These are phyloP conservation scores for Coemansia sp. DNA, from an alignment of 192 early-diverging fungal genomes.

Conservation along the genomic window DNA sequence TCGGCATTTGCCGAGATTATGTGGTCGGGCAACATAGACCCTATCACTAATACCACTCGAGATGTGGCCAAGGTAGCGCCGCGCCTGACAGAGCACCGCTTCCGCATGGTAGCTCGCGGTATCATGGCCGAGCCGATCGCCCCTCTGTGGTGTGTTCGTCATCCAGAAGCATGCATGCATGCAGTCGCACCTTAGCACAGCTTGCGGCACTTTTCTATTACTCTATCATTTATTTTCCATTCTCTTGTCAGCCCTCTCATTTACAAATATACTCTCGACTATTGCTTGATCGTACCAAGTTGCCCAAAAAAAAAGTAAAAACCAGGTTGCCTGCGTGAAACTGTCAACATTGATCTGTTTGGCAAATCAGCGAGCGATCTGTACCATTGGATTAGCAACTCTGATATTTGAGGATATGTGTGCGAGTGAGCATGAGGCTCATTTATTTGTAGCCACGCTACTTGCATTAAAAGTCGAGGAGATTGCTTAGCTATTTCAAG, in stretches of 20 bases:
- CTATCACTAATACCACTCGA: constrained; percentile 54
- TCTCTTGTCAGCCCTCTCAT: neutral
- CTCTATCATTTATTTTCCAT: neutral
- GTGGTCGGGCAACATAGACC: constrained; percentile 71
- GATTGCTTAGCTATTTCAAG: neutral
- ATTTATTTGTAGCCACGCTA: neutral
- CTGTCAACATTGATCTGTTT: neutral
- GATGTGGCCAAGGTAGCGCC: constrained; percentile 63
- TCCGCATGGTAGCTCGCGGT: constrained; percentile 68
- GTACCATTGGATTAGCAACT: neutral
- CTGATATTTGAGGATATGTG: neutral
- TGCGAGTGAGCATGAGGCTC: neutral
- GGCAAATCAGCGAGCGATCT: neutral
- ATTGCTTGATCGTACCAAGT: neutral
- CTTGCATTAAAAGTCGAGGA: neutral
- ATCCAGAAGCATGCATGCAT: constrained; percentile 54
- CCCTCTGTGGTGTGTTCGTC: constrained; percentile 69
- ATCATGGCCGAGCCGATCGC: constrained; percentile 70
- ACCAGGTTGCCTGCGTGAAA: neutral
- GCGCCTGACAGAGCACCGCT: constrained; percentile 71
- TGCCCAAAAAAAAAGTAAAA: neutral
- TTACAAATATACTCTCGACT: neutral
- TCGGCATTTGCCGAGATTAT: constrained; percentile 70
- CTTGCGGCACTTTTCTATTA: neutral
- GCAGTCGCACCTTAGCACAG: constrained; percentile 14